These are phyloP conservation scores for Magnolia sinica DNA, from an alignment of 164 flowering plant species.

Conservation along the genomic window DNA sequence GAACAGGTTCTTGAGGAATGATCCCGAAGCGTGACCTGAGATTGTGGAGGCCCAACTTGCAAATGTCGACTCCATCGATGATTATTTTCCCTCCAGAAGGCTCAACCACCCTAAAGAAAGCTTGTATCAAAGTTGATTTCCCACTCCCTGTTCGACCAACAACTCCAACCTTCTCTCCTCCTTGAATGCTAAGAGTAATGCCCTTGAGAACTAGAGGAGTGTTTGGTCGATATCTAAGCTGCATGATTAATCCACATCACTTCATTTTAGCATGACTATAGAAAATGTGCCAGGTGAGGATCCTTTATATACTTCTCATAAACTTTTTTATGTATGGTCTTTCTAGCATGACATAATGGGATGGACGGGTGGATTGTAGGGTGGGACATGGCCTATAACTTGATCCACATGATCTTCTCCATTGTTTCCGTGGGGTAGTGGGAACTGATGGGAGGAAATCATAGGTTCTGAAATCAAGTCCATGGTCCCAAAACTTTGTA, in stretches of 20 bases:
- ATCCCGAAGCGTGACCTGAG: conserved; percentile 89
- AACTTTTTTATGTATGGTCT: background rate
- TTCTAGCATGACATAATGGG: background rate
- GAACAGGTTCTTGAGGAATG: conserved; percentile 97
- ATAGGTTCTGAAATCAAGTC: no score
- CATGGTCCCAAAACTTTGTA: no score
- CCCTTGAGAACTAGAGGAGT: conserved; percentile 89
- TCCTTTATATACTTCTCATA: background rate
- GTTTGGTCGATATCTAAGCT: conserved; percentile 89
- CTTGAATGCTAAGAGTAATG: conserved; percentile 56
- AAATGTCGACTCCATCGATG: conserved; percentile 73
- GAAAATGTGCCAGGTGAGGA: background rate
- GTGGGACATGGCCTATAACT: no score
- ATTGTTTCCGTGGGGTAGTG: no score
- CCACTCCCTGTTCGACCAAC: conserved; percentile 99
- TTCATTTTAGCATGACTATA: background rate
- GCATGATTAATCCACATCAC: conserved; percentile 8
- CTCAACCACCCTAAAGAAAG: conserved; percentile 81
- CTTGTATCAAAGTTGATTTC: conserved; percentile 87
- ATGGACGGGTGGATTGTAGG: background rate
- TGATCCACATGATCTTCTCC: no score
- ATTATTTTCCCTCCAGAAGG: conserved; percentile 77
- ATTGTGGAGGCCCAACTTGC: conserved; percentile 77
- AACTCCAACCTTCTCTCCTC: conserved; percentile 92
- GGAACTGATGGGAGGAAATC: no score